Conservation (phyloP, 441 rosid species). For the Rhodomyrtus psidioides region DNA sequence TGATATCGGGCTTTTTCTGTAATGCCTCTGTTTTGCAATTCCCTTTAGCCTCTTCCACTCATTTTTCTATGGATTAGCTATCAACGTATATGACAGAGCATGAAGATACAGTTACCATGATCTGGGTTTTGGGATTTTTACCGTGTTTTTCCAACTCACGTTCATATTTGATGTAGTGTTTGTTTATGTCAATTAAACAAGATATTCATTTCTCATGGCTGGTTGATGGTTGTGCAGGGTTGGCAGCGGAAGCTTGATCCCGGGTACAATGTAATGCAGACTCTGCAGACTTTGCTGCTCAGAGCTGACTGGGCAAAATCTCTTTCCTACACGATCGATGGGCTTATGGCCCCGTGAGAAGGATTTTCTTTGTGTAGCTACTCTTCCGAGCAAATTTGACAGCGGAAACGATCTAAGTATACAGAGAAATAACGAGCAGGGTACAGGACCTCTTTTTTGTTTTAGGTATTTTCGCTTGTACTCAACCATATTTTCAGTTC, state of each 20-base stretch:
- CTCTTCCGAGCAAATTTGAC: constrained; percentile 32
- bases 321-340: constrained; percentile 92
- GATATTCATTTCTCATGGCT: neutral
- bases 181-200: neutral
- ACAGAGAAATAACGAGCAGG: constrained; percentile 24
- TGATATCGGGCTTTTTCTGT: neutral
- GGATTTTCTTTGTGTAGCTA: neutral
- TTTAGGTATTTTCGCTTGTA: constrained; percentile 1
- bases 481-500: neutral
- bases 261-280: constrained; percentile 83
- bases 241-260: constrained; percentile 99
- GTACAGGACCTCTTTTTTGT: neutral
- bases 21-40: neutral
- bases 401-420: constrained; percentile 15
- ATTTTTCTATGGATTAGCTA: neutral
- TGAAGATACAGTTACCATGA: neutral
- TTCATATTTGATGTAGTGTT: neutral
- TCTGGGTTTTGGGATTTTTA: neutral
- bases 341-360: constrained; percentile 88
- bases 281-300: constrained; percentile 80
- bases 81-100: neutral
- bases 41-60: neutral
- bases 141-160: neutral
- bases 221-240: constrained; percentile 41
- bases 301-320: constrained; percentile 97